Evolutionary conservation across 2,329 filamentous ascomycete species (phyloP).

Genomic region (Ophiostoma piceae): DNA sequence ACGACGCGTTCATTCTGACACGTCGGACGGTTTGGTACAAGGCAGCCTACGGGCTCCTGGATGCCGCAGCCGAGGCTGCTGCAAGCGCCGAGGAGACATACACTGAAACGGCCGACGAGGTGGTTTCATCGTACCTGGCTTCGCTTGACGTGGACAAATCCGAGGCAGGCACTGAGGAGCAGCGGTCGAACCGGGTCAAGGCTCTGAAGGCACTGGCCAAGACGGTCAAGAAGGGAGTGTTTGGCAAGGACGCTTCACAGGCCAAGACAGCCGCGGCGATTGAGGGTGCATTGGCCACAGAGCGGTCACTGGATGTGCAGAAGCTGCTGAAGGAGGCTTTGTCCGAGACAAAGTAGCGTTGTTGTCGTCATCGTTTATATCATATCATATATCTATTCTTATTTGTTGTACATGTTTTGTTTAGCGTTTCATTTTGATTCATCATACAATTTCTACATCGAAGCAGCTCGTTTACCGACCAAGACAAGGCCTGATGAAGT

Average conservation of each 20-base stretch:
- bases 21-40: constrained; percentile 51
- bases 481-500: background rate
- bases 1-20: constrained; percentile 39
- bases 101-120: constrained; percentile 29
- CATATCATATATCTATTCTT: background rate
- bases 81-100: constrained; percentile 27
- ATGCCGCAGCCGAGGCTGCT: constrained; percentile 35
- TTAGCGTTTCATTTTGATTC: background rate
- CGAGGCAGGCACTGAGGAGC: constrained; percentile 47
- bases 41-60: constrained; percentile 44
- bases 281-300: constrained; percentile 35
- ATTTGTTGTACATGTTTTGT: background rate
- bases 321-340: constrained; percentile 31
- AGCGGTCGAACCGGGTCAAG: constrained; percentile 45
- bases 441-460: background rate
- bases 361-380: background rate
- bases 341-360: constrained; percentile 9
- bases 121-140: constrained; percentile 39
- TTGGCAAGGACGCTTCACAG: constrained; percentile 34
- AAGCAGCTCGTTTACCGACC: background rate
- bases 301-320: constrained; percentile 36
- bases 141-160: constrained; percentile 45
- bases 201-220: constrained; percentile 41
- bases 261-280: constrained; percentile 46
- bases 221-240: constrained; percentile 41